A percentile compares a stretch with the other conserved stretches of the same genome.
phyloP scores from a whole-genome alignment of 176 grass and related monocot species.

The Rhynchospora tenuis region DNA sequence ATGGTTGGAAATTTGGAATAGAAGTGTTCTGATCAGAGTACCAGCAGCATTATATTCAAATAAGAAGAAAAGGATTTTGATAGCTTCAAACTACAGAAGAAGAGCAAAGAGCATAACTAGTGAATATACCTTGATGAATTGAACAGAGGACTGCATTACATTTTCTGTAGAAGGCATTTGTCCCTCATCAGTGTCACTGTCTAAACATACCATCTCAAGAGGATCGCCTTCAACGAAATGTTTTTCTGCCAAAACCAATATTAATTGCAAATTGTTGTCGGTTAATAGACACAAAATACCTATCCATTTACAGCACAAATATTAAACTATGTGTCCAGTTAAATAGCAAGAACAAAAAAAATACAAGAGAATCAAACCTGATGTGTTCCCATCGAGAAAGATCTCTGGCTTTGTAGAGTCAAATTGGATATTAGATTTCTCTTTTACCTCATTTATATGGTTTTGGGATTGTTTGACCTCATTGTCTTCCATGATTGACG shows the following conservation, averaged over 20 bases:
- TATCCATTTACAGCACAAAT: not conserved
- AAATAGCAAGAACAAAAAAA: not conserved
- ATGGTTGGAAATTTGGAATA: too few relatives aligned
- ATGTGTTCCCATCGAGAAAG: not conserved
- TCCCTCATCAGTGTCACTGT: not conserved
- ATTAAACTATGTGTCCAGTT: not conserved
- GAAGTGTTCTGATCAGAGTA: not conserved
- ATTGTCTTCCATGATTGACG: not conserved
- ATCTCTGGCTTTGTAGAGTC: not conserved
- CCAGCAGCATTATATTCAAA: not conserved
- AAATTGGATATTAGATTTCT: not conserved
- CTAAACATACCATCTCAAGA: not conserved
- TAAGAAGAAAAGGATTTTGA: not conserved
- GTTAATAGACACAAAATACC: not conserved
- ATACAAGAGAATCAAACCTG: not conserved
- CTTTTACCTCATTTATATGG: not conserved
- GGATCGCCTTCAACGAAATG: not conserved
- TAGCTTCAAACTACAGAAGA: not conserved
- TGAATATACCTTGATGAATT: not conserved
- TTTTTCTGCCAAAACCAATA: not conserved
- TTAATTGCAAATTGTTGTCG: not conserved
- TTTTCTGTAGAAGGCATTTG: constrained; percentile 8
- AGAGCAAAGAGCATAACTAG: not conserved
- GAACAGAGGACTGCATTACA: not conserved
- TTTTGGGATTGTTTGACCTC: constrained; percentile 2